Evolutionary conservation across 2,329 filamentous ascomycete species (phyloP), one percentile per base, ranked within the genome.

Genomic region (Colletotrichum musicola): DNA sequence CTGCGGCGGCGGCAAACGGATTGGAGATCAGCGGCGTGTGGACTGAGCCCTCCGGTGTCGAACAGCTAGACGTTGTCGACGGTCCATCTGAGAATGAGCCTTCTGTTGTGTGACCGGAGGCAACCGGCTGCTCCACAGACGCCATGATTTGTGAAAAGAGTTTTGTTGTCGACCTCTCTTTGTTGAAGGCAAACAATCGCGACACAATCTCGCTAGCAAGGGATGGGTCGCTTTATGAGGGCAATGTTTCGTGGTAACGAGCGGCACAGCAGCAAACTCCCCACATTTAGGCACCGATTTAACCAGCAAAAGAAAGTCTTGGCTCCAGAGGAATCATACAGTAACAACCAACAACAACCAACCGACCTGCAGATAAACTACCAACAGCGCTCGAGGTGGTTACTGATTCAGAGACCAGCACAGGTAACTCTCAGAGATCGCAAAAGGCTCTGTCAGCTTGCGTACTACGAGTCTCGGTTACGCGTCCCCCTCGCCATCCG

Each of bases 401-500:
- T 42, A 14, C 4, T 42, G 13, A n/a, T 42, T 13, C 13, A 14
- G 40, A 14, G 16, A 14, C 16, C 40, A n/a, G 4, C 40, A 5
- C n/a, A n/a, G n/a, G n/a, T 16, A 42, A 14, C 6, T 42, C 6
- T 35, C 30, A 35, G 40, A 42, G 40, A 6, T 6, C 2, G 12
- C 4, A 6, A 42, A 13, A 42, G 6, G 6, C 40, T 14, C 14
- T 42, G 40, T 42, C 14, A n/a, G 13, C 40, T 14, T 2, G 40
- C 14, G 16, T 14, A 16, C 10, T 14, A 6, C 40, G 16, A 14
- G 40, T 42, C 14, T 42, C 14, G 16, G 1, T 14, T 27, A 67
- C 7, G 44, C 60, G 9, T 61, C 50, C 1, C 22, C 50, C 22
- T 69, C 69, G 14, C 60, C 61, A 25, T 56, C 25, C 3, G 69